Evolutionary conservation across 2,329 filamentous ascomycete genomes (phyloP).

Genomic region (Xylaria digitata): DNA sequence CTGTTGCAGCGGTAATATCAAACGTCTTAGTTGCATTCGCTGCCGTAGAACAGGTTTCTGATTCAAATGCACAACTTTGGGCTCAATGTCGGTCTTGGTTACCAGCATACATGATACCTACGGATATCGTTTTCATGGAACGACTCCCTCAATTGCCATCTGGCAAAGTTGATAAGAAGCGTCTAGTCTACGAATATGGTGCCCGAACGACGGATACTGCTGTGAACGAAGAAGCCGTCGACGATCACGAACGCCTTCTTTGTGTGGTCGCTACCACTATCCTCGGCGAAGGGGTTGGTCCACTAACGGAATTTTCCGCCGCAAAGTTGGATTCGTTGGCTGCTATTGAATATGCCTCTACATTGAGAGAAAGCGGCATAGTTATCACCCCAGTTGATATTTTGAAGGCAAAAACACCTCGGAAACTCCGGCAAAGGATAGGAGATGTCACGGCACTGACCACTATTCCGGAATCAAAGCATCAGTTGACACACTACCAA

Average conservation of each 20-base stretch:
- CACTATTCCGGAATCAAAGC: neutral
- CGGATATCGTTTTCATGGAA: slow-evolving; percentile 72
- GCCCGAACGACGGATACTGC: neutral
- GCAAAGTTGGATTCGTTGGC: slow-evolving; percentile 57
- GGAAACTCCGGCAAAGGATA: slow-evolving; percentile 37
- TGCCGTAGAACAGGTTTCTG: slow-evolving; percentile 59
- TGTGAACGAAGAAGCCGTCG: slow-evolving; percentile 39
- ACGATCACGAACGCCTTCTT: slow-evolving; percentile 52
- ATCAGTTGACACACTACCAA: neutral
- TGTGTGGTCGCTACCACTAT: slow-evolving; percentile 48
- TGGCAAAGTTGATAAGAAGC: slow-evolving; percentile 82
- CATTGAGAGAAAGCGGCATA: slow-evolving; percentile 68
- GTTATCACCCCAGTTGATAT: slow-evolving; percentile 69
- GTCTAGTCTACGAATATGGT: slow-evolving; percentile 66
- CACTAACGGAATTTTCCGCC: slow-evolving; percentile 48
- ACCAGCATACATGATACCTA: slow-evolving; percentile 84
- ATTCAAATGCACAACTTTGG: slow-evolving; percentile 60
- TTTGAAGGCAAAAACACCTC: slow-evolving; percentile 64
- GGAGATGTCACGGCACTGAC: neutral
- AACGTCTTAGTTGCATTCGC: slow-evolving; percentile 81
- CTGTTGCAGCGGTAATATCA: slow-evolving; percentile 73
- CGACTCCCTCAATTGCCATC: slow-evolving; percentile 81
- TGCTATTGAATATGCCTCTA: slow-evolving; percentile 67
- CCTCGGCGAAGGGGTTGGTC: slow-evolving; percentile 46
- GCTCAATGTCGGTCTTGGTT: slow-evolving; percentile 78